A percentile compares a stretch with the other conserved stretches of the same genome.
Conservation (phyloP, 768 basidiomycete genomes). For the Lanmaoa pseudosensibilis region DNA sequence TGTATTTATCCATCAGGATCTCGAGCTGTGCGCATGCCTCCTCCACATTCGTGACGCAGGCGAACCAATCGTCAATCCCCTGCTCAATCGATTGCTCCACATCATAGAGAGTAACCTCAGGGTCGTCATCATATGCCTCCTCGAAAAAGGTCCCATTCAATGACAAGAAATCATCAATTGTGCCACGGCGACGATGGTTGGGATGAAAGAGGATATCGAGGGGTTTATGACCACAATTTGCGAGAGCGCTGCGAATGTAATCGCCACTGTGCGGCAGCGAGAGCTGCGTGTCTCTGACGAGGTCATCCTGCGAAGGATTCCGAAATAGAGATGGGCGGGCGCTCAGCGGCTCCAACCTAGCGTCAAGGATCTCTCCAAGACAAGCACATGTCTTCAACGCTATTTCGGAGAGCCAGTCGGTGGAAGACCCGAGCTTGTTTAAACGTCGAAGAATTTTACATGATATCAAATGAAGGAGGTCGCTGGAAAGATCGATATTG, state of each 20-base stretch:
- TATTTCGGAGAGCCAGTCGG: constrained; percentile 36
- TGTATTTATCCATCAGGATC: constrained; percentile 26
- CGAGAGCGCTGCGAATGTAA: constrained; percentile 28
- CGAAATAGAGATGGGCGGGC: constrained; percentile 22
- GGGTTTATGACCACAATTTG: neutral
- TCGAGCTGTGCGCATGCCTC: constrained; percentile 16
- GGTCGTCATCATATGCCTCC: constrained; percentile 4
- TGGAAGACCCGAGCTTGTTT: constrained; percentile 10
- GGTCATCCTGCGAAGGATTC: constrained; percentile 3
- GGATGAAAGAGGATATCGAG: neutral
- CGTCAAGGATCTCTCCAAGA: constrained; percentile 24
- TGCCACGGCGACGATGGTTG: constrained; percentile 1
- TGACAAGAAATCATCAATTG: constrained; percentile 18
- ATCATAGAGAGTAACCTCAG: constrained; percentile 32
- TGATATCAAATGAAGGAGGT: constrained; percentile 27
- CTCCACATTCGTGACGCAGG: constrained; percentile 1
- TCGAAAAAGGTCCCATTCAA: constrained; percentile 7
- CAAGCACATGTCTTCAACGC: constrained; percentile 34
- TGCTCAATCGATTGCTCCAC: constrained; percentile 36
- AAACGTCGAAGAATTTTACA: constrained; percentile 20
- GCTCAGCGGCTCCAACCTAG: constrained; percentile 34
- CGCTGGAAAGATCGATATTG: constrained; percentile 7
- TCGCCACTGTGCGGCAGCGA: constrained; percentile 30
- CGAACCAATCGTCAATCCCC: constrained; percentile 35
- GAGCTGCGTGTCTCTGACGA: constrained; percentile 30